phyloP scores from a whole-genome alignment of 1,284 basidiomycete genomes.

The Microbotryum lychnidis-dioicae region DNA sequence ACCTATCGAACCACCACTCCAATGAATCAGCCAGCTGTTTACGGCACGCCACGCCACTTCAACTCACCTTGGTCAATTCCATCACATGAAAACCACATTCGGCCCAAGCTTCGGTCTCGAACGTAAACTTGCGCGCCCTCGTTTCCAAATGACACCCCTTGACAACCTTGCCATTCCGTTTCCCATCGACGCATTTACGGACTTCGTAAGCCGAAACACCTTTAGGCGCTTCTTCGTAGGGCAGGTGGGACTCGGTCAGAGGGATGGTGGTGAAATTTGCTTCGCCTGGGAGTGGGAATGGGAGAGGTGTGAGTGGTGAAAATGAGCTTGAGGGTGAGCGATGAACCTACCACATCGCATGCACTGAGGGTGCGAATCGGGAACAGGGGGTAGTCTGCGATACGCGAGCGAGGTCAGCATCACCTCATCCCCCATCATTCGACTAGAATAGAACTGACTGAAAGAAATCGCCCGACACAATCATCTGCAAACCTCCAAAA shows the following conservation, averaged over 20 bases:
- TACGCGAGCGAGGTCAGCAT: too few species aligned
- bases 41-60: background rate
- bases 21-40: too few species aligned
- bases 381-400: slow-evolving; percentile 19
- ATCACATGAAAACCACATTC: slow-evolving; percentile 25
- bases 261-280: slow-evolving; percentile 7
- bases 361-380: slow-evolving; percentile 13
- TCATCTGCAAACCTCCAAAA: slow-evolving; percentile 16
- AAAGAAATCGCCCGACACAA: slow-evolving; percentile 29
- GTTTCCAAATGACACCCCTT: slow-evolving; percentile 16
- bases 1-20: slow-evolving; percentile 12
- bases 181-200: slow-evolving; percentile 6
- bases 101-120: slow-evolving; percentile 30
- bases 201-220: slow-evolving; percentile 5
- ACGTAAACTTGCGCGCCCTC: slow-evolving; percentile 11
- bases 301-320: background rate
- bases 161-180: background rate
- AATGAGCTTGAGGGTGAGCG: too few species aligned
- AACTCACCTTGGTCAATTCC: slow-evolving; percentile 26
- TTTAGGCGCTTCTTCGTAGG: slow-evolving; percentile 12
- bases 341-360: slow-evolving; percentile 20
- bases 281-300: background rate
- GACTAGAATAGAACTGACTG: slow-evolving; percentile 1
- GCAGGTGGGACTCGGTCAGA: slow-evolving; percentile 8
- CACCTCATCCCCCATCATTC: too few species aligned